A percentile compares a stretch with the other conserved stretches of the same genome.
phyloP scores from a whole-genome alignment of 2,329 filamentous ascomycete species.

The Cladosporium sp. region DNA sequence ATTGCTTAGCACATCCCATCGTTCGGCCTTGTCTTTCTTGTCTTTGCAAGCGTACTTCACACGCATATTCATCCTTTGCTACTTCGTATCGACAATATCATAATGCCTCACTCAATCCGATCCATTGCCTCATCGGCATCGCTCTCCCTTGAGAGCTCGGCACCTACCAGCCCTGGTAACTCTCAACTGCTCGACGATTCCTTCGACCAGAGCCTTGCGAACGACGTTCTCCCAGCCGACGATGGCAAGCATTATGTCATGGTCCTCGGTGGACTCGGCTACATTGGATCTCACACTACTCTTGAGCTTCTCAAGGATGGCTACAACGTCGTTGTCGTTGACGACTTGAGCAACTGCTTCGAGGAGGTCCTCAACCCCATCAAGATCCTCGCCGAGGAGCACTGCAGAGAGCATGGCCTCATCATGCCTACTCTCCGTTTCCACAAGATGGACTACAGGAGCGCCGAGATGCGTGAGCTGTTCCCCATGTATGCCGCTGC shows the following conservation, averaged over 20 bases:
- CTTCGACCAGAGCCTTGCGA: neutral
- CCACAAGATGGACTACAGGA: constrained; percentile 53
- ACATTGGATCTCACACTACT: constrained; percentile 59
- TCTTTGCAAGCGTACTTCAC: neutral
- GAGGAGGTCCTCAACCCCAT: constrained; percentile 43
- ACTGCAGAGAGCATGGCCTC: constrained; percentile 44
- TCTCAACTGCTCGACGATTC: neutral
- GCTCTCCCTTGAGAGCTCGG: constrained; percentile 21
- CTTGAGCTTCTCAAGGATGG: constrained; percentile 57
- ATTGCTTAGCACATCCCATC: constrained; percentile 15
- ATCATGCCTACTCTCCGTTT: constrained; percentile 50
- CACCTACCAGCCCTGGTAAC: constrained; percentile 13
- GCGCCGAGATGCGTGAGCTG: constrained; percentile 45
- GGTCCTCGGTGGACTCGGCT: constrained; percentile 58
- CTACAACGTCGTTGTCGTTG: constrained; percentile 54
- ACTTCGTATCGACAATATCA: neutral
- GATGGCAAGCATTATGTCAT: constrained; percentile 44
- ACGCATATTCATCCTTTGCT: neutral
- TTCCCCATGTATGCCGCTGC: constrained; percentile 46
- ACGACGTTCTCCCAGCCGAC: constrained; percentile 19
- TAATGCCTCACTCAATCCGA: constrained; percentile 23
- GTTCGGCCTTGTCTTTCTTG: constrained; percentile 6
- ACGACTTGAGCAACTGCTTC: constrained; percentile 50
- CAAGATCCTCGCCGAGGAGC: constrained; percentile 39
- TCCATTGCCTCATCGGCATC: constrained; percentile 18